A percentile compares a stretch with the other conserved stretches of the same genome.
phyloP scores from a whole-genome alignment of 768 basidiomycete species.

The Mycena latifolia region DNA sequence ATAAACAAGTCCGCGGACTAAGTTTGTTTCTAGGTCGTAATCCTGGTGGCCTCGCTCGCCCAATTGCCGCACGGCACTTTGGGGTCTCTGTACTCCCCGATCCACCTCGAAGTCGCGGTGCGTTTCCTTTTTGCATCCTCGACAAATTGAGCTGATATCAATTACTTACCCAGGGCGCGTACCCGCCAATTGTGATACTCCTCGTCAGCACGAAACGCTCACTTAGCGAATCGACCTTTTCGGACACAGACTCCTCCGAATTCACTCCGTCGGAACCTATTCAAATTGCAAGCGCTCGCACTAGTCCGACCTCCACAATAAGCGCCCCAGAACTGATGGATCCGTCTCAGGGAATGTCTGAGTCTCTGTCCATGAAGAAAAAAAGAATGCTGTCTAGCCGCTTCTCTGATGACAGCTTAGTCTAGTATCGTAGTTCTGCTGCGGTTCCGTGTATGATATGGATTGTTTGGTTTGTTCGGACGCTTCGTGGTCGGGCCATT shows the following conservation, averaged over 20 bases:
- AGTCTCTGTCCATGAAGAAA: not conserved
- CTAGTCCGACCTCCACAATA: not conserved
- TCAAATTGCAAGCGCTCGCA: not conserved
- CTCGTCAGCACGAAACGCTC: constrained; percentile 4
- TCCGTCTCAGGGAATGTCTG: not conserved
- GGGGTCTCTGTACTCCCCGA: constrained; percentile 11
- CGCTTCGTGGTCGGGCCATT: too few relatives aligned
- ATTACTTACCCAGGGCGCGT: constrained; percentile 6
- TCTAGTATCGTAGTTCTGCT: too few relatives aligned
- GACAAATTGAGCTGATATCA: not conserved
- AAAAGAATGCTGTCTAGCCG: not conserved
- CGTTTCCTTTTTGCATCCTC: not conserved
- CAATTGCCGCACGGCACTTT: constrained; percentile 10
- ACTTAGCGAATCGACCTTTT: not conserved
- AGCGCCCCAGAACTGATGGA: not conserved
- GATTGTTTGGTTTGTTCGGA: too few relatives aligned
- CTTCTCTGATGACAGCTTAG: not conserved
- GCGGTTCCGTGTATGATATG: too few relatives aligned
- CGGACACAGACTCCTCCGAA: not conserved
- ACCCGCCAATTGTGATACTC: constrained; percentile 12
- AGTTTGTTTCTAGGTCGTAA: not conserved
- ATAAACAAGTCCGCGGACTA: not conserved
- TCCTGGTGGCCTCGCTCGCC: constrained; percentile 7
- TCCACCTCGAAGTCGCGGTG: constrained; percentile 21
- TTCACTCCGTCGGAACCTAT: not conserved